These are phyloP conservation scores for Diatrype stigma DNA, from an alignment of 2,329 filamentous ascomycete species.

Conservation along the genomic window DNA sequence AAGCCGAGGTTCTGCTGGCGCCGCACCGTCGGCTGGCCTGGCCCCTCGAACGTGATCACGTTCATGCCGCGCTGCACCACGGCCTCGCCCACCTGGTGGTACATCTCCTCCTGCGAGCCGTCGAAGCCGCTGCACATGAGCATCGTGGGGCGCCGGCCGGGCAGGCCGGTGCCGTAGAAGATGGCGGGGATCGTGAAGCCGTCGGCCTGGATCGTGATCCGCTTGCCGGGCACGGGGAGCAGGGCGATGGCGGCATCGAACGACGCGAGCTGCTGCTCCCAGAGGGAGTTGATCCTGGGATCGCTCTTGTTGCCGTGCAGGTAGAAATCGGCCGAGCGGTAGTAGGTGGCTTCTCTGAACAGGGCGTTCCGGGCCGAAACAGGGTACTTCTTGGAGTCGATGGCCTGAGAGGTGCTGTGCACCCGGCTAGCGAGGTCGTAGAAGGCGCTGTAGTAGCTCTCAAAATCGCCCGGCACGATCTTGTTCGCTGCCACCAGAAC, in stretches of 20 bases:
- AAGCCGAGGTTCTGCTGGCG: slow-evolving; percentile 16
- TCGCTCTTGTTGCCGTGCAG: slow-evolving; percentile 32
- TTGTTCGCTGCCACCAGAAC: slow-evolving; percentile 23
- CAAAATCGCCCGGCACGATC: slow-evolving; percentile 21
- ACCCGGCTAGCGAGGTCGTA: slow-evolving; percentile 17
- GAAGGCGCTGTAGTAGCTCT: slow-evolving; percentile 20
- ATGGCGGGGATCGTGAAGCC: slow-evolving; percentile 18
- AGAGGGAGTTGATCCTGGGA: slow-evolving; percentile 27
- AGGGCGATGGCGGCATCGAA: slow-evolving; percentile 27
- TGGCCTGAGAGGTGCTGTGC: slow-evolving; percentile 10
- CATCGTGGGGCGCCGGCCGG: slow-evolving; percentile 25
- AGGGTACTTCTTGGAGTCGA: slow-evolving; percentile 14
- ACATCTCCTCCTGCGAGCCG: slow-evolving; percentile 32
- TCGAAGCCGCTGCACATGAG: slow-evolving; percentile 33
- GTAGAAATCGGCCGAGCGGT: slow-evolving; percentile 33
- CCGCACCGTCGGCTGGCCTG: slow-evolving; percentile 13
- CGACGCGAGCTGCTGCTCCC: slow-evolving; percentile 24
- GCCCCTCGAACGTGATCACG: slow-evolving; percentile 21
- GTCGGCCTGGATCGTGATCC: slow-evolving; percentile 23
- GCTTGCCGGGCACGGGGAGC: slow-evolving; percentile 26
- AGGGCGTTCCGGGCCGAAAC: slow-evolving; percentile 25
- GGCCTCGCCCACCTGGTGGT: slow-evolving; percentile 25
- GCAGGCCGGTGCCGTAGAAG: slow-evolving; percentile 12
- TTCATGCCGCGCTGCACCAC: slow-evolving; percentile 24
- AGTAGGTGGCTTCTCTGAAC: slow-evolving; percentile 33